Conservation (phyloP, 1,284 basidiomycete species). For the Ustilago vetiveriae region DNA sequence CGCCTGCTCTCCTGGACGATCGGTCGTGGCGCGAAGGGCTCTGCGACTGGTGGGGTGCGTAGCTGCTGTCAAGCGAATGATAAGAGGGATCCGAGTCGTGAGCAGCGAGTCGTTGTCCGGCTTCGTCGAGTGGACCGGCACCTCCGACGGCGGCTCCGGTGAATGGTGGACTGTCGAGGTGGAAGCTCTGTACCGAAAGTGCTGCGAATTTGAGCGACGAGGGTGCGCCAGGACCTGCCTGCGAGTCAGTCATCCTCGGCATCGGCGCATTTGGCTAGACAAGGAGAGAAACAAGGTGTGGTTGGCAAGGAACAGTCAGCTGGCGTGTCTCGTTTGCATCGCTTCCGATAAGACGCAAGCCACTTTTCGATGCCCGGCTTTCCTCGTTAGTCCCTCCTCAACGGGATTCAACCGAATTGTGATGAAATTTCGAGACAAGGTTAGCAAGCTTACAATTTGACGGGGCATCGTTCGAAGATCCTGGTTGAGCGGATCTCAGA, state of each 20-base stretch:
- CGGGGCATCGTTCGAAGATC: slow-evolving; percentile 6
- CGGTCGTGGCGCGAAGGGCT: slow-evolving; percentile 10
- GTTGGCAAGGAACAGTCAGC: background rate
- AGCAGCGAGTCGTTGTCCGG: slow-evolving; percentile 24
- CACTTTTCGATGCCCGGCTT: background rate
- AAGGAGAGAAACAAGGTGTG: background rate
- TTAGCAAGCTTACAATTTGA: slow-evolving; percentile 6
- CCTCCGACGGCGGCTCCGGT: slow-evolving; percentile 61
- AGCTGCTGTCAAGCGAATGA: slow-evolving; percentile 6
- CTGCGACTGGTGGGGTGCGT: slow-evolving; percentile 10
- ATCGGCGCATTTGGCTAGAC: slow-evolving; percentile 45
- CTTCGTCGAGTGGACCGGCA: slow-evolving; percentile 49
- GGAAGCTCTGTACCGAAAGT: slow-evolving; percentile 63
- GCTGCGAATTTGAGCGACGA: slow-evolving; percentile 62
- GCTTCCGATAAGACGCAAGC: background rate
- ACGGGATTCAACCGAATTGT: no score
- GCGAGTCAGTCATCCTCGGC: slow-evolving; percentile 63
- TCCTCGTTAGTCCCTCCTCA: no score
- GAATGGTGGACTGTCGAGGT: slow-evolving; percentile 65
- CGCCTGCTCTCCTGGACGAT: slow-evolving; percentile 8
- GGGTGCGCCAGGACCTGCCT: slow-evolving; percentile 53
- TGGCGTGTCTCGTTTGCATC: background rate
- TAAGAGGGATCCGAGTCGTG: slow-evolving; percentile 26
- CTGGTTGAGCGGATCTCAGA: no score
- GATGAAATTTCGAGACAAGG: background rate